These are phyloP conservation scores for Apiospora aurea DNA, from an alignment of 2,329 filamentous ascomycete genomes.

Conservation along the genomic window DNA sequence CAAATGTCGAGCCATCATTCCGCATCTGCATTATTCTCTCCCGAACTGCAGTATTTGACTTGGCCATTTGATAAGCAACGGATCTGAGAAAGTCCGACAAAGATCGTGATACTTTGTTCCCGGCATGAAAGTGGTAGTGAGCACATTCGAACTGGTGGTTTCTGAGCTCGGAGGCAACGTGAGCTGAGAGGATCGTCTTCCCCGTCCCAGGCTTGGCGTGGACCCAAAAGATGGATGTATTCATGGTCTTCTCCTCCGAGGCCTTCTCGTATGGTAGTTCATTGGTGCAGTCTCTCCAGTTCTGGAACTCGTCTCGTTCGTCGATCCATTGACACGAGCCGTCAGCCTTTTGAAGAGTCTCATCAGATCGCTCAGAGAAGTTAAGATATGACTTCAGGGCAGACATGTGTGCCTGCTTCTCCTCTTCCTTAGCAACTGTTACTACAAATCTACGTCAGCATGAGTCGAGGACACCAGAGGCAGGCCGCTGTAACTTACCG, in stretches of 20 bases:
- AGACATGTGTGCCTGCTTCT: too few species aligned
- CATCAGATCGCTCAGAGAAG: too few species aligned
- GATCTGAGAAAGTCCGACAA: not conserved
- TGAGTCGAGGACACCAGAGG: too few species aligned
- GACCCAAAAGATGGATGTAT: not conserved
- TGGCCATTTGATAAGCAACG: not conserved
- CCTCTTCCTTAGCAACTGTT: too few species aligned
- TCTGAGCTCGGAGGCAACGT: not conserved
- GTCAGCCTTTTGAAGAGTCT: too few species aligned
- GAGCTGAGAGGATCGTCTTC: not conserved
- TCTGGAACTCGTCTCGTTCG: not conserved
- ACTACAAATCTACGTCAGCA: too few species aligned
- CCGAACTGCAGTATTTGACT: not conserved
- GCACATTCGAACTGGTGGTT: not conserved
- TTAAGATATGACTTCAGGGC: too few species aligned
- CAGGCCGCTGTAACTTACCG: too few species aligned
- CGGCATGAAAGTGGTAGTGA: not conserved
- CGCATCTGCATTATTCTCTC: too few species aligned
- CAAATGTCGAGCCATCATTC: too few species aligned
- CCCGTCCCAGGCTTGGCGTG: not conserved
- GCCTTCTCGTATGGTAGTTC: too few species aligned
- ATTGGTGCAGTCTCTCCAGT: not conserved
- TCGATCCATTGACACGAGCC: not conserved
- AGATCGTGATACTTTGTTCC: not conserved
- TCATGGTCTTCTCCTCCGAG: too few species aligned